Evolutionary conservation across 2,329 filamentous ascomycete species (phyloP).

Genomic region (Paracamarosporium sp.): DNA sequence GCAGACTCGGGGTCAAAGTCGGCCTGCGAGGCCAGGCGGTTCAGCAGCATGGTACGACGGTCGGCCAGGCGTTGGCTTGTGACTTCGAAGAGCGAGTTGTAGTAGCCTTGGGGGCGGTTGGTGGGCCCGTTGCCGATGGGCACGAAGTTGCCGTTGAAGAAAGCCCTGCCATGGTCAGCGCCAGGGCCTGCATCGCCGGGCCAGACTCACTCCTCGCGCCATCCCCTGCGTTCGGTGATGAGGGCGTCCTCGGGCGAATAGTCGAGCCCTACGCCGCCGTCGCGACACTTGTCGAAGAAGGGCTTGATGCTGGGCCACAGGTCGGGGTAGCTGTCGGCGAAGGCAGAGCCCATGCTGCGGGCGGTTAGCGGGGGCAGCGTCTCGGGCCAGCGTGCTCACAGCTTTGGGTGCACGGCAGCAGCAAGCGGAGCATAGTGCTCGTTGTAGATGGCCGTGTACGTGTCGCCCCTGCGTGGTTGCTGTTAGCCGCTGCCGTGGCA

Average conservation of each 20-base stretch:
- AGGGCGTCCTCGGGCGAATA: constrained; percentile 28
- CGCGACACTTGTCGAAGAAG: constrained; percentile 33
- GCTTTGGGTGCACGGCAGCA: constrained; percentile 32
- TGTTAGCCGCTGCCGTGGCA: not conserved
- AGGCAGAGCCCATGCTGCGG: constrained; percentile 36
- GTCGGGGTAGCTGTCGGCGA: constrained; percentile 37
- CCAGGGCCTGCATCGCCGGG: not conserved
- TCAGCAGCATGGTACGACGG: constrained; percentile 40
- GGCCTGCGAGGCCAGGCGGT: constrained; percentile 36
- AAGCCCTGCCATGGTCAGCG: constrained; percentile 19
- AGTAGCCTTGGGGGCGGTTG: constrained; percentile 37
- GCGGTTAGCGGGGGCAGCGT: not conserved
- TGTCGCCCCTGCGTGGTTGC: constrained; percentile 30
- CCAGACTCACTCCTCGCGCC: constrained; percentile 31
- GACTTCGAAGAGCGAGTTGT: constrained; percentile 40
- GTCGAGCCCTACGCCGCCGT: constrained; percentile 30
- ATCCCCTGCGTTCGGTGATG: constrained; percentile 38
- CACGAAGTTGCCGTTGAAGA: constrained; percentile 40
- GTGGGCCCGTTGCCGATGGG: constrained; percentile 33
- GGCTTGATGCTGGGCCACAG: constrained; percentile 28
- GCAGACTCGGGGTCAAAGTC: constrained; percentile 25
- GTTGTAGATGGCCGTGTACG: constrained; percentile 41
- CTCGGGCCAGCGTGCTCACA: constrained; percentile 8
- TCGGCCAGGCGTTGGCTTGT: constrained; percentile 39
- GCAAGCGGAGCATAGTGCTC: constrained; percentile 37